Evolutionary conservation across 192 early-diverging fungal genomes (phyloP), one percentile per base, ranked within the genome.

Genomic region (Linnemannia zychae): DNA sequence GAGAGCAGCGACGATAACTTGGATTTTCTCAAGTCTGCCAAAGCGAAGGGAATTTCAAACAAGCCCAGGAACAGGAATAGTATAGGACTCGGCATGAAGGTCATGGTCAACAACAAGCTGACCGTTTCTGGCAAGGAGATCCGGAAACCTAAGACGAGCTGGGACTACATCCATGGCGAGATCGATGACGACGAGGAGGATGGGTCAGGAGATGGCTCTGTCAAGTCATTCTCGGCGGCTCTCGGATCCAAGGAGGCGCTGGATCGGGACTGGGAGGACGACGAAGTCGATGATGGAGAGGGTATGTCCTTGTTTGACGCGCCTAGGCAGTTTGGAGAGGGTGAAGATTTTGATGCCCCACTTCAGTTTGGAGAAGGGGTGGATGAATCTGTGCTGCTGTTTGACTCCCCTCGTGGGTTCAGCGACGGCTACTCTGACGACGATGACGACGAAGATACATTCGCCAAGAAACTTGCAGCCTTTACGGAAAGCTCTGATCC

Each of bases 81-180:
- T 53, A 28, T 88, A 34, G 74, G 84, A 33, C 76, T 82, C 66
- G 75, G 77, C 17, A 85, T 85, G 83, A 85, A 85, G 60, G 77
- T 79, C 68, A 85, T 85, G 83, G 83, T 85, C 13, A 78, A 78
- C 57, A 77, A 85, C 70, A 85, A 85, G 63, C 50, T 79, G 11
- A 85, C 78, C 0, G 83, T 79, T 15, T 78, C 76, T 37, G 83
- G 83, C 57, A 85, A 85, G 74, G 83, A 85, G 50, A 85, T 85
- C 63, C 67, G 83, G 24, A 79, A 76, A 65, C 83, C 83, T 24
- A 85, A 79, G 65, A 85, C 83, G 6, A 85, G 83, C 48, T 85
- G 83, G 83, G 83, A 85, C 57, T 79, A 79, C 31, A 74, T 85
- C 17, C 83, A 79, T 50, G 83, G 76, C 17, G 77, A 79, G 63